Evolutionary conservation across 2,329 filamentous ascomycete genomes (phyloP).

Genomic region (Colletotrichum sp.): DNA sequence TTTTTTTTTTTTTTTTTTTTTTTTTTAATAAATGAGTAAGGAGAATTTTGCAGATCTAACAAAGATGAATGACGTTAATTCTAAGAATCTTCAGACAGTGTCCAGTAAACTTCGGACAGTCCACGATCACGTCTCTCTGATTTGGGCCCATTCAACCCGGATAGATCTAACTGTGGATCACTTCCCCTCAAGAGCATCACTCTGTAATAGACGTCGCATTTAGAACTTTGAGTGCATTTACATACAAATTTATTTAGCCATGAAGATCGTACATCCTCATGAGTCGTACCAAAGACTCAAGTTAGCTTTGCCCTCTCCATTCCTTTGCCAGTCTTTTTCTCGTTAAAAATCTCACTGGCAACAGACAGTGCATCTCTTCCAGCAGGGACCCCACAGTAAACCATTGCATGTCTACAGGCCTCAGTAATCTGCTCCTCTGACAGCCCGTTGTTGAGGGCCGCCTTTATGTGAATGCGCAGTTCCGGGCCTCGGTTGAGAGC

Average conservation of each 20-base stretch:
- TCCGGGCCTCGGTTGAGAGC: constrained; percentile 60
- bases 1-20: too few relatives aligned
- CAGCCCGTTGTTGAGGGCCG: constrained; percentile 63
- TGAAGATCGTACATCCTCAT: background rate
- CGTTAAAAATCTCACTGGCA: background rate
- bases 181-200: background rate
- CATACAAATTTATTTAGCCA: background rate
- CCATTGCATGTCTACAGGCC: constrained; percentile 43
- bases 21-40: too few relatives aligned
- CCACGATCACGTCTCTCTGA: background rate
- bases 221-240: background rate
- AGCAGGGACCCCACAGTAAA: constrained; percentile 24
- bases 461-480: constrained; percentile 60
- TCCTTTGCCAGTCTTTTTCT: background rate
- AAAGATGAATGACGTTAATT: background rate
- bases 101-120: background rate
- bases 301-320: background rate
- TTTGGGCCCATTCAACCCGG: background rate
- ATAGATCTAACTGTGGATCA: background rate
- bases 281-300: background rate
- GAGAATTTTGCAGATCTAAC: background rate
- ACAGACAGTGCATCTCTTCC: background rate
- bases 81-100: background rate
- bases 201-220: background rate
- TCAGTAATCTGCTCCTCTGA: constrained; percentile 64